Evolutionary conservation across 306 rosid species (phyloP), one percentile per base, ranked within the genome.

Genomic region (Malus orientalis): DNA sequence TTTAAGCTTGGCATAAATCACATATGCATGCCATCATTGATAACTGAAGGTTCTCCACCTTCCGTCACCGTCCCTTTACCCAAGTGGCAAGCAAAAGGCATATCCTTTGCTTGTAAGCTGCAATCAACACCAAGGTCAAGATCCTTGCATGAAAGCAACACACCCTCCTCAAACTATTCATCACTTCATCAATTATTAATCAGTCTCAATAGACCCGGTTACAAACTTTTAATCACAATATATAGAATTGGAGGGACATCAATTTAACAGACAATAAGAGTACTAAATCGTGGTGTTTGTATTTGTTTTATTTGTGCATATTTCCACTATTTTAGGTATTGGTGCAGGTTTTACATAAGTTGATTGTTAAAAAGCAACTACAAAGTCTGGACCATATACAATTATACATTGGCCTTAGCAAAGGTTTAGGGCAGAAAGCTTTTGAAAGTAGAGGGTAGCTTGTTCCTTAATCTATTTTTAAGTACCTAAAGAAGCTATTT

Each of bases 41-140:
- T 64, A 32, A 7, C 62, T 44, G 78, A 81, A 53, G 82, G 80
- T 83, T 83, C 88, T 78, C 75, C 82, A 75, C 86, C 81, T 74
- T 77, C 84, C 45, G 49, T 23, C 33, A 75, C 82, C 83, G 71
- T 55, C 76, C 83, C 84, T 85, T 83, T 86, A 78, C 91, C 73
- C 74, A 22, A 84, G 88, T 84, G 87, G 83, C 88, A 87, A 87
- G 89, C 87, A 87, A 82, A 85, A 79, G 84, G 81, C 74, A 78
- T 80, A 85, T 87, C 79, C 91, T 80, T 86, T 85, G 76, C 89
- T 81, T 81, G 83, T 74, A 88, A 84, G 70, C 62, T 65, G 77
- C 45, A 76, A 70, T 51, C 79, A 83, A 71, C 69, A 38, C 81
- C 81, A 73, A 81, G 76, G 78, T 86, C 89, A 88, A 82, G 88